Base-by-base conservation (phyloP, 116 monocot species). In the Trichopus zeylanicus region DNA sequence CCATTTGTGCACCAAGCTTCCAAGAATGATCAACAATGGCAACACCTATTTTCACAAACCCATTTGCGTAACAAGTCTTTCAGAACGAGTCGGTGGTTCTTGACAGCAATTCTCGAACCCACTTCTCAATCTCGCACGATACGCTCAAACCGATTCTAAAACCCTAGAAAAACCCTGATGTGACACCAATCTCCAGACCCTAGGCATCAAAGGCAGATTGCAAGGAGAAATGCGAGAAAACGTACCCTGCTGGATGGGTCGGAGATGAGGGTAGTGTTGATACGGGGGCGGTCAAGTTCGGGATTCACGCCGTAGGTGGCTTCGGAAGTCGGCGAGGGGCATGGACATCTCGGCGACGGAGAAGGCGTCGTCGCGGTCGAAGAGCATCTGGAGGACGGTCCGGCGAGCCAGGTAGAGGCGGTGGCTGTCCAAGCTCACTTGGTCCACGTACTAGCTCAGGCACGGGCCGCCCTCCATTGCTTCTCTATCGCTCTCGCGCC, bases 381-480 rank as follows among this genome's bases (percentile, higher is more conserved):
- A 73, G 34, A 95, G 86, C 95, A 95, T 95, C 71, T 90, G 87
- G 32, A 87, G 71, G 9, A 73, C 38, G 26, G 95, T 95, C 6
- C 95, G 78, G 31, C 86, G 64, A 0, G 90, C 89, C 46, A 95
- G 69, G 72, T 66, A 90, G 64, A 74, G 73, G n/a, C 90, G 75
- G 65, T 73, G 83, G 76, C 90, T 95, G 72, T 95, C 95, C 38
- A 81, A 74, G 49, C 73, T 75, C 20, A 86, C 86, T 0, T 51
- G 15, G 71, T 94, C 94, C 2, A 88, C 48, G 61, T 82, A 80
- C 34, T 59, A 47, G 63, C 57, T 64, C 53, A 88, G 53, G 75
- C 90, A 81, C 3, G 54, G 52, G 19, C 65, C 65, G 15, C 15
- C 53, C 37, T 52, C 68, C 23, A 34, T 51, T 21, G 31, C 31